Evolutionary conservation across 2,329 filamentous ascomycete species (phyloP).

Genomic region (Xylaria sp.): DNA sequence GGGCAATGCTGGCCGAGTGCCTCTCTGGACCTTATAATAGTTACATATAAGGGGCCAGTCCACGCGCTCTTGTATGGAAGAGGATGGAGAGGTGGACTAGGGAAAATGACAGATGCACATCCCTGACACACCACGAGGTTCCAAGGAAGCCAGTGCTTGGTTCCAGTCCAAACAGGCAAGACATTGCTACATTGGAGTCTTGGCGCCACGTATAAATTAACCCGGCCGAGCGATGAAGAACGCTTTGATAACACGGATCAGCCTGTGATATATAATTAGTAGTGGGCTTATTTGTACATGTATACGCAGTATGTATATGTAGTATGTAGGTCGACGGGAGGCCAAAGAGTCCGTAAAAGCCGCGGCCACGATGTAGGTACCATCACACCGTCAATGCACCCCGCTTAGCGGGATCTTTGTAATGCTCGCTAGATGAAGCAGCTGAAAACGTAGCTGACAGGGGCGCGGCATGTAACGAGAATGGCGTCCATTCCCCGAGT

Average conservation of each 20-base stretch:
- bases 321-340: not conserved
- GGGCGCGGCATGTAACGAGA: not conserved
- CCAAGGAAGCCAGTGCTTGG: conserved; percentile 22
- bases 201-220: conserved; percentile 21
- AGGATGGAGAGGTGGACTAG: not conserved
- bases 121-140: conserved; percentile 36
- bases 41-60: not conserved
- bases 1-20: not conserved
- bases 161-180: conserved; percentile 29
- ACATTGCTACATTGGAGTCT: conserved; percentile 15
- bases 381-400: not conserved
- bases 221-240: not conserved
- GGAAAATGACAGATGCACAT: conserved; percentile 25
- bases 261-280: conserved; percentile 8
- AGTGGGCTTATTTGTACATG: no score
- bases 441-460: conserved; percentile 14
- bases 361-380: not conserved
- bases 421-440: conserved; percentile 10
- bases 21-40: conserved; percentile 8
- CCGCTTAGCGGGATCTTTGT: conserved; percentile 12
- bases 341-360: not conserved
- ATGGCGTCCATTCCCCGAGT: not conserved
- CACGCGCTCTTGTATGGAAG: conserved; percentile 10
- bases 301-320: no score
- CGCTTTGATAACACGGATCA: conserved; percentile 6